phyloP scores from a whole-genome alignment of 495 filamentous ascomycete genomes.

The Parachaetomium inaequale region DNA sequence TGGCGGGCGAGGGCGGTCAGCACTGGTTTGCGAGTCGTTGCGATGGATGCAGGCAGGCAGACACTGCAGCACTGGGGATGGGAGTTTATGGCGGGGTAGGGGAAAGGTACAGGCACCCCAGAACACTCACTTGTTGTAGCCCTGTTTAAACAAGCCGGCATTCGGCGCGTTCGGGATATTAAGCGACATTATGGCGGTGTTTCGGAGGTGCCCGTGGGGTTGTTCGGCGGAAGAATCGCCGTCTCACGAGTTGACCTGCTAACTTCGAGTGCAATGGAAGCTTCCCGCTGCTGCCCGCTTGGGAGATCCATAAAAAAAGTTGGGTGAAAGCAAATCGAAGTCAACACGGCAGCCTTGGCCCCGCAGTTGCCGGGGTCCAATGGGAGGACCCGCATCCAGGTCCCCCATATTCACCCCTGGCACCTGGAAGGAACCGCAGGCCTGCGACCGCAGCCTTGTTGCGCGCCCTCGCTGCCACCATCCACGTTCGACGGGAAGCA shows the following conservation, averaged over 20 bases:
- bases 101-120: too few species aligned
- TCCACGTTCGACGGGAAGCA: background rate
- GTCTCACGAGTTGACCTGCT: conserved; percentile 6
- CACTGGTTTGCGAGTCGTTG: background rate
- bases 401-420: too few species aligned
- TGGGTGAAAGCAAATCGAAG: conserved; percentile 22
- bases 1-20: conserved; percentile 22
- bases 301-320: conserved; percentile 39
- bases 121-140: conserved; percentile 82
- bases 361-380: conserved; percentile 10
- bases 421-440: background rate
- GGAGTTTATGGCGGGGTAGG: conserved; percentile 16
- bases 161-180: conserved; percentile 91
- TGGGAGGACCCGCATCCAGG: background rate
- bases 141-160: conserved; percentile 88
- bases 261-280: too few species aligned
- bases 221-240: conserved; percentile 15
- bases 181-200: conserved; percentile 71
- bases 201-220: conserved; percentile 9
- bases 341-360: conserved; percentile 31
- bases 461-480: background rate
- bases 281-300: conserved; percentile 22
- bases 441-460: conserved; percentile 27
- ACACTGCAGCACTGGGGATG: background rate
- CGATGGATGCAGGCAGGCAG: conserved; percentile 7